Evolutionary conservation across 2,329 filamentous ascomycete genomes (phyloP).

Genomic region (Venturiaceae sp.): DNA sequence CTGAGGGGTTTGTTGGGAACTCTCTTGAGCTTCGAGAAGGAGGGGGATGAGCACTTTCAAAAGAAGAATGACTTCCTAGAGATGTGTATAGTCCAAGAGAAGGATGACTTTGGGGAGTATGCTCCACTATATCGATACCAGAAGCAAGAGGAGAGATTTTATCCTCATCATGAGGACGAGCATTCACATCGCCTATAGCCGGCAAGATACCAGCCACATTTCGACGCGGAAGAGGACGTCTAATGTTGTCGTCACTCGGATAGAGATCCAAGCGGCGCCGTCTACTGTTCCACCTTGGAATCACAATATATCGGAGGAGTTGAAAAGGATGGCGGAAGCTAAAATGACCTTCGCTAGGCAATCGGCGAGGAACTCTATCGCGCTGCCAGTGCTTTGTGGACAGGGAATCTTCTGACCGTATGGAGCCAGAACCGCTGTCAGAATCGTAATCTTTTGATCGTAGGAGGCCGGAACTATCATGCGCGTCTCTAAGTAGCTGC

Average conservation of each 20-base stretch:
- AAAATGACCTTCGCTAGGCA: neutral
- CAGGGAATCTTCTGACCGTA: too few relatives aligned
- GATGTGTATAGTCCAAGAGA: too few relatives aligned
- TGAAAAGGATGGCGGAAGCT: neutral
- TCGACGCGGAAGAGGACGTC: neutral
- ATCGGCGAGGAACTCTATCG: neutral
- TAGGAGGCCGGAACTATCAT: too few relatives aligned
- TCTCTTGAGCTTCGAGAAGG: neutral
- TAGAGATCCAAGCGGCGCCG: neutral
- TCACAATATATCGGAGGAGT: neutral
- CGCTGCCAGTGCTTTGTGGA: too few relatives aligned
- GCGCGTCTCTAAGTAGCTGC: too few relatives aligned
- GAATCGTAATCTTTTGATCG: too few relatives aligned
- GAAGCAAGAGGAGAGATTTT: neutral
- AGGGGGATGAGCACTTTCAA: too few relatives aligned
- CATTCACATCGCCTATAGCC: neutral
- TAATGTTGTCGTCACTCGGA: neutral
- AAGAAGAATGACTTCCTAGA: too few relatives aligned
- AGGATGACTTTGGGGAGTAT: neutral
- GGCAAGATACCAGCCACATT: neutral
- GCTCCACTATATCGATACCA: neutral
- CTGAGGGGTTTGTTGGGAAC: neutral
- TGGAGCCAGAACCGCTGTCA: too few relatives aligned
- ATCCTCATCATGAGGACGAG: neutral
- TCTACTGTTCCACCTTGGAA: neutral